Evolutionary conservation across 768 basidiomycete species (phyloP).

Genomic region (Russula griseocarnosa): DNA sequence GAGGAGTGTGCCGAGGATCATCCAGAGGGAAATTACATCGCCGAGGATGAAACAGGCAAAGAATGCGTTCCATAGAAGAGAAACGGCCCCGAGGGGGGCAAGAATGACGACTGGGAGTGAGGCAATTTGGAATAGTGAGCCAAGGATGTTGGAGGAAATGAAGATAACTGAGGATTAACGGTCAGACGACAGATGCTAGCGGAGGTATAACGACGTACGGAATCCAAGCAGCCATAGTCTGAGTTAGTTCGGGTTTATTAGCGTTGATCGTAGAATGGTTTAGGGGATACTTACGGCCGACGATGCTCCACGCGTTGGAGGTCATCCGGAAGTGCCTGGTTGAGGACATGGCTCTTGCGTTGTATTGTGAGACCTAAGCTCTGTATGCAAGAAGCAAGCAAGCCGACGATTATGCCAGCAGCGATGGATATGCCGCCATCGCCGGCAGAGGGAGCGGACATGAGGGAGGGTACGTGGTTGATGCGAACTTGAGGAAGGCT

Average conservation of each 20-base stretch:
- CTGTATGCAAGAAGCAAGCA: slow-evolving; percentile 84
- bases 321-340: slow-evolving; percentile 64
- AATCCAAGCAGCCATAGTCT: slow-evolving; percentile 89
- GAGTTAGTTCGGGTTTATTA: slow-evolving; percentile 7
- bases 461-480: slow-evolving; percentile 14
- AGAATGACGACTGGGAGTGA: slow-evolving; percentile 93
- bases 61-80: slow-evolving; percentile 90
- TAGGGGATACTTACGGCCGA: slow-evolving; percentile 58
- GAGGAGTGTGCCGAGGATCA: slow-evolving; percentile 80
- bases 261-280: slow-evolving; percentile 3
- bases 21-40: slow-evolving; percentile 79
- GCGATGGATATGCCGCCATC: slow-evolving; percentile 39
- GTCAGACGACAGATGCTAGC: slow-evolving; percentile 9
- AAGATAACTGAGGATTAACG: slow-evolving; percentile 50
- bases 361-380: slow-evolving; percentile 89
- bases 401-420: slow-evolving; percentile 53
- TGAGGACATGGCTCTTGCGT: slow-evolving; percentile 86
- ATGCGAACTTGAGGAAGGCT: background rate
- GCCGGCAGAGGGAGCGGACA: slow-evolving; percentile 29
- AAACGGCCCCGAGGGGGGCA: slow-evolving; percentile 88
- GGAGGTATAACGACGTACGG: slow-evolving; percentile 36
- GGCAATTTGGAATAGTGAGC: slow-evolving; percentile 88
- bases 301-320: slow-evolving; percentile 67
- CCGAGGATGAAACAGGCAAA: slow-evolving; percentile 82
- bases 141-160: slow-evolving; percentile 82